Percentiles rank a stretch among this genome's conserved stretches.
Evolutionary conservation across 768 basidiomycete genomes (phyloP).

Genomic region (Macrolepiota fuliginosa): DNA sequence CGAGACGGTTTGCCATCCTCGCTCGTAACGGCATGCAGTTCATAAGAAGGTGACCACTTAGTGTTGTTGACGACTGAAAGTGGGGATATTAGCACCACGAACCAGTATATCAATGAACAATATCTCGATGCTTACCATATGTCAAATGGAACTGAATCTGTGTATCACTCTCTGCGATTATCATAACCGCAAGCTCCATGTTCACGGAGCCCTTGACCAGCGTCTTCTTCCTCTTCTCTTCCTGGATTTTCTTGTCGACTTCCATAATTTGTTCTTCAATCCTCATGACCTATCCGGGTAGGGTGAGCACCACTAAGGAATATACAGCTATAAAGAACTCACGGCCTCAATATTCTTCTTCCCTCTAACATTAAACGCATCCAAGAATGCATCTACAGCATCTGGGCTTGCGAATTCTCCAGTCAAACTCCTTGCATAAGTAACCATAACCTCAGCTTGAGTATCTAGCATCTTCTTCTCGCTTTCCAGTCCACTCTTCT

Average conservation of each 20-base stretch:
- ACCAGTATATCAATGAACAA: neutral
- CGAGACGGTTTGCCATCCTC: constrained; percentile 41
- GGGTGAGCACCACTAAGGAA: neutral
- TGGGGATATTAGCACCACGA: neutral
- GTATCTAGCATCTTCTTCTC: constrained; percentile 37
- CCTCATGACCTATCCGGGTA: constrained; percentile 24
- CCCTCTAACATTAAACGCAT: constrained; percentile 36
- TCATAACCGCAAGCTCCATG: constrained; percentile 39
- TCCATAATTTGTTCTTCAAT: constrained; percentile 40
- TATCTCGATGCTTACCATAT: constrained; percentile 39
- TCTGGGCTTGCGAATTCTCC: constrained; percentile 39
- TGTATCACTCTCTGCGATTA: constrained; percentile 34
- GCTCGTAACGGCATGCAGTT: constrained; percentile 49
- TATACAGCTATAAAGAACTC: constrained; percentile 7
- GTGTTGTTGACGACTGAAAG: constrained; percentile 47
- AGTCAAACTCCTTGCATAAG: constrained; percentile 41
- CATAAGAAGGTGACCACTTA: constrained; percentile 55
- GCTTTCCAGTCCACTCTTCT: constrained; percentile 33
- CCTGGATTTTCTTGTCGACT: constrained; percentile 37
- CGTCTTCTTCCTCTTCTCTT: constrained; percentile 27
- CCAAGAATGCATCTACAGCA: constrained; percentile 39
- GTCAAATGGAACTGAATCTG: constrained; percentile 45
- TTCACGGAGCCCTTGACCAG: constrained; percentile 31
- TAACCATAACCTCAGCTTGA: constrained; percentile 39
- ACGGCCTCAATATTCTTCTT: constrained; percentile 32